Conservation (phyloP, 768 basidiomycete genomes). For the Tylopilus sp. region DNA sequence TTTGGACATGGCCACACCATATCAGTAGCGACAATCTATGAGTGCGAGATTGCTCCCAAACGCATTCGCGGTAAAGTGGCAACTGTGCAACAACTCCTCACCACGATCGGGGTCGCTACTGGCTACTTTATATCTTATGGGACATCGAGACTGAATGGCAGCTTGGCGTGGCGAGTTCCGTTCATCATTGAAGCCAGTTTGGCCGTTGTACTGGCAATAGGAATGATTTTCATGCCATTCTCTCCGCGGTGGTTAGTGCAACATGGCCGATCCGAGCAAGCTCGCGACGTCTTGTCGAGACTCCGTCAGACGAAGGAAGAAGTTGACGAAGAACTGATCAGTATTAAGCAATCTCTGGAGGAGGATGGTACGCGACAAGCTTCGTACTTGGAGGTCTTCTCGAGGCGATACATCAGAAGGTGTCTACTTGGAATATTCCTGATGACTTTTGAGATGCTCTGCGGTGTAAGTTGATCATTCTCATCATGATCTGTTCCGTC, state of each 20-base stretch:
- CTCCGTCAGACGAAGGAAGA: conserved; percentile 9
- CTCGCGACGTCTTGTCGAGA: conserved; percentile 26
- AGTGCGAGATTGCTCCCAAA: conserved; percentile 42
- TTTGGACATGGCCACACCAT: conserved; percentile 45
- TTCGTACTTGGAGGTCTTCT: conserved; percentile 26
- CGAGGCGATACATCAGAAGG: conserved; percentile 29
- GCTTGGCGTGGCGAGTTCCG: conserved; percentile 27
- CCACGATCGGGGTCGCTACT: conserved; percentile 40
- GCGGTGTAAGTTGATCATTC: conserved; percentile 17
- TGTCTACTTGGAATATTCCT: conserved; percentile 41
- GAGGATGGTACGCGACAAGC: conserved; percentile 12
- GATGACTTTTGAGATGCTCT: conserved; percentile 42
- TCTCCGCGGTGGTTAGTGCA: conserved; percentile 32
- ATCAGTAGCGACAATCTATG: conserved; percentile 39
- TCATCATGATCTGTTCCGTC: neutral
- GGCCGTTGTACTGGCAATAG: conserved; percentile 15
- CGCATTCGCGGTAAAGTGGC: conserved; percentile 40
- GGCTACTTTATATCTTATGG: conserved; percentile 31
- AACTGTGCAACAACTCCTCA: conserved; percentile 40
- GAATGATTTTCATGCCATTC: conserved; percentile 24
- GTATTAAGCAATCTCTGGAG: conserved; percentile 22
- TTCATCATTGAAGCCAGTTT: conserved; percentile 27
- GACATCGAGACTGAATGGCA: conserved; percentile 19
- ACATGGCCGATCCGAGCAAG: conserved; percentile 31
- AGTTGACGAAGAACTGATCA: conserved; percentile 21